Percentiles rank a stretch among this genome's conserved stretches.
Conservation (phyloP, 2,329 filamentous ascomycete genomes). For the Colletotrichum sp. region DNA sequence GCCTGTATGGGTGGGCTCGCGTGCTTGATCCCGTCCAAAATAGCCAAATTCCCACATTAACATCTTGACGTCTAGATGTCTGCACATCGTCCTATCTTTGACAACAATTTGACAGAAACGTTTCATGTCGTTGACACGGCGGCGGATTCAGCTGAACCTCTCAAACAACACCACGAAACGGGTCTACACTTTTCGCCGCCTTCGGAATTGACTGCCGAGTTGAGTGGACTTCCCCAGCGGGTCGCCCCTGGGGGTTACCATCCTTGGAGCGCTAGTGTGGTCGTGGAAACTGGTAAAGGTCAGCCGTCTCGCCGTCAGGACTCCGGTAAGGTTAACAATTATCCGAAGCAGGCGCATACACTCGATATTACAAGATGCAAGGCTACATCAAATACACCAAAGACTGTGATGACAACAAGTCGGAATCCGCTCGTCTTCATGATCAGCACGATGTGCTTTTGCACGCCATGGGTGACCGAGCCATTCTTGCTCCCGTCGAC, state of each 20-base stretch:
- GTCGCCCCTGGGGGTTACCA: background rate
- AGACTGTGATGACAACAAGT: background rate
- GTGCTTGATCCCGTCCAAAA: background rate
- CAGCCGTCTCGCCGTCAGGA: background rate
- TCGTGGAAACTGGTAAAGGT: background rate
- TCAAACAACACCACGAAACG: background rate
- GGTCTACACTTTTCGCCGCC: background rate
- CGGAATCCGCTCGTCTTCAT: background rate
- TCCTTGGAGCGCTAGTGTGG: background rate
- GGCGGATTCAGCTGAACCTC: background rate
- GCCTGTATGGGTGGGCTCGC: background rate
- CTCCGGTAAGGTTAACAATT: background rate
- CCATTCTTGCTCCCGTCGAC: conserved; percentile 3
- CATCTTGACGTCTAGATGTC: background rate
- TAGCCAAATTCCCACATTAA: background rate
- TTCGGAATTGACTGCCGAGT: background rate
- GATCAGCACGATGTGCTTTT: conserved; percentile 4
- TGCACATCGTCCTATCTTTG: background rate
- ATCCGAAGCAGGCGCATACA: background rate
- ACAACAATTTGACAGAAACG: background rate
- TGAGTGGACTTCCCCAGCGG: background rate
- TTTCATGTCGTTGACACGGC: background rate
- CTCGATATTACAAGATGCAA: background rate
- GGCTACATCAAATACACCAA: background rate
- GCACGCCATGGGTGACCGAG: background rate